Percentiles rank a stretch among this genome's conserved stretches.
These are phyloP conservation scores for Aspergillus carbonarius DNA, from an alignment of 2,329 filamentous ascomycete species.

Conservation along the genomic window DNA sequence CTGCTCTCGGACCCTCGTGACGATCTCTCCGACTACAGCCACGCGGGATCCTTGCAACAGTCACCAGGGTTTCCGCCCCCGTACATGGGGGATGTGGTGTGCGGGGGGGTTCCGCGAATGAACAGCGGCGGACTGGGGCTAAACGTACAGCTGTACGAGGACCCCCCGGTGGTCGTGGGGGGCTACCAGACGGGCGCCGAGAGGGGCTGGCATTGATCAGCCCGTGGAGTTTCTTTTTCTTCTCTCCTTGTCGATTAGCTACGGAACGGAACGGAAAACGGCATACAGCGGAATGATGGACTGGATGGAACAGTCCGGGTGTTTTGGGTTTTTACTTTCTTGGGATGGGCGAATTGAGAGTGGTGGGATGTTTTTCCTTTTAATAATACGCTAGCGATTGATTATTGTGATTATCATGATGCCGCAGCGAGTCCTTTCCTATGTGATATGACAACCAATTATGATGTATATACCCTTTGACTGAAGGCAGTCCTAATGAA, in stretches of 20 bases:
- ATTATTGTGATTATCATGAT: too few relatives aligned
- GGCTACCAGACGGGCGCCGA: conserved; percentile 37
- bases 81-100: conserved; percentile 36
- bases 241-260: background rate
- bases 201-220: conserved; percentile 35
- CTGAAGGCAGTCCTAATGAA: background rate
- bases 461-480: background rate
- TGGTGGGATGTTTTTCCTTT: background rate
- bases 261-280: conserved; percentile 9
- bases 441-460: background rate
- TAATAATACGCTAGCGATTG: background rate
- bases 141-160: conserved; percentile 34
- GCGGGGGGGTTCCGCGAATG: conserved; percentile 29
- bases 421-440: too few relatives aligned
- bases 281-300: conserved; percentile 5
- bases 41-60: conserved; percentile 31
- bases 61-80: conserved; percentile 40
- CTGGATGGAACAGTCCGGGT: background rate
- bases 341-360: background rate
- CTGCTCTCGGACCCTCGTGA: conserved; percentile 37
- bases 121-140: conserved; percentile 27
- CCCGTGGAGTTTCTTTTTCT: background rate
- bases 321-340: background rate
- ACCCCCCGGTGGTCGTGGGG: conserved; percentile 33
- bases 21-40: conserved; percentile 31